Evolutionary conservation across 345 rosid species (phyloP).

Genomic region (Nephelium lappaceum): DNA sequence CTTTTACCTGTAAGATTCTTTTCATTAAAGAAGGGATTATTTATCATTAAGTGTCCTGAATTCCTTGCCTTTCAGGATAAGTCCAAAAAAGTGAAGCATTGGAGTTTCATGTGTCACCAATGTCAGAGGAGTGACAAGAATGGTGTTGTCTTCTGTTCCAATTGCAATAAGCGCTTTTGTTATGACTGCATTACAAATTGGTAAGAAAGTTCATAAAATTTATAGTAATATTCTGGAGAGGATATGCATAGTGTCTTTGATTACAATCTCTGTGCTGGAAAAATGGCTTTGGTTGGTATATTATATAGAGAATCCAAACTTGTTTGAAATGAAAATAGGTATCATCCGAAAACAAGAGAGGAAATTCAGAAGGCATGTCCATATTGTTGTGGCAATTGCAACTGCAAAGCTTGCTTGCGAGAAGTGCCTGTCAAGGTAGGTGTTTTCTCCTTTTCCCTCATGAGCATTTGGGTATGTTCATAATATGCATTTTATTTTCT

Average conservation of each 20-base stretch:
- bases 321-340: conserved; percentile 26
- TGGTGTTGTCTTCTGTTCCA: conserved; percentile 35
- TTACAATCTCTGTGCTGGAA: neutral
- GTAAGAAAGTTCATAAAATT: conserved; percentile 17
- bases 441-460: neutral
- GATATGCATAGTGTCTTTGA: neutral
- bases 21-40: neutral
- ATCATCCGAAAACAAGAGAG: conserved; percentile 33
- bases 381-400: conserved; percentile 38
- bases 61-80: neutral
- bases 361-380: conserved; percentile 36
- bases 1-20: neutral
- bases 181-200: conserved; percentile 35
- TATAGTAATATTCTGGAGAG: neutral
- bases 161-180: conserved; percentile 44
- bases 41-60: neutral
- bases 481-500: neutral
- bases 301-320: neutral
- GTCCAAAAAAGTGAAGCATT: conserved; percentile 1
- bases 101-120: conserved; percentile 42
- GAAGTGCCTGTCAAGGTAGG: conserved; percentile 32
- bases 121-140: conserved; percentile 52
- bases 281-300: neutral
- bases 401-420: conserved; percentile 40
- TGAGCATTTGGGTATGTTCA: neutral